Percentiles rank a stretch among this genome's conserved stretches.
Evolutionary conservation across 805 yeast species (phyloP).

Genomic region (Lipomyces sp.): DNA sequence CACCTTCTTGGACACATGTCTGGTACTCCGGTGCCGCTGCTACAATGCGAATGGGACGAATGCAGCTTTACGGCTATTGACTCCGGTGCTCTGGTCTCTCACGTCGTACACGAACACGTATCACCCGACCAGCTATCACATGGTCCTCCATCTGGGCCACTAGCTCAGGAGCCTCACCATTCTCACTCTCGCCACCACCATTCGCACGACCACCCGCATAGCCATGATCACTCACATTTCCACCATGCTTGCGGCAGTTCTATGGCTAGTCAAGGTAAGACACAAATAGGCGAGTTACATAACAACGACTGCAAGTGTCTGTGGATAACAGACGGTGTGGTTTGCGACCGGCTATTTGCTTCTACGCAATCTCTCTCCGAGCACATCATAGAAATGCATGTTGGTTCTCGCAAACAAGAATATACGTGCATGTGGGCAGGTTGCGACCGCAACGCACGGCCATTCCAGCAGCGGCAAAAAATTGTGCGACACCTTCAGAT

Average conservation of each 20-base stretch:
- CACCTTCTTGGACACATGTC: conserved; percentile 20
- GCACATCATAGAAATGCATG: conserved; percentile 66
- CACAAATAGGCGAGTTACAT: neutral
- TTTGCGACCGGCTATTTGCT: conserved; percentile 52
- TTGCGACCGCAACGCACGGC: conserved; percentile 61
- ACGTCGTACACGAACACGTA: conserved; percentile 52
- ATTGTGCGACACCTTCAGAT: conserved; percentile 79
- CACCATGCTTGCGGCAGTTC: too few relatives aligned
- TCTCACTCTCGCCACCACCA: conserved; percentile 1
- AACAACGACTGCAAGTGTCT: conserved; percentile 19
- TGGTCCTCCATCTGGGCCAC: neutral
- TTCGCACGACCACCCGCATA: conserved; percentile 5
- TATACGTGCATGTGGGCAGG: conserved; percentile 77
- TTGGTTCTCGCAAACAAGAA: conserved; percentile 66
- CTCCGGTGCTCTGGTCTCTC: conserved; percentile 54
- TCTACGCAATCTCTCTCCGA: conserved; percentile 61
- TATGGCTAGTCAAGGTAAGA: too few relatives aligned
- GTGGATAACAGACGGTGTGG: conserved; percentile 27
- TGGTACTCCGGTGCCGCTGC: conserved; percentile 12
- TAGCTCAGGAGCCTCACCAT: neutral
- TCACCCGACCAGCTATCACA: conserved; percentile 1
- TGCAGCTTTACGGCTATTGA: conserved; percentile 60
- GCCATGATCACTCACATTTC: neutral
- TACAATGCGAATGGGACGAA: conserved; percentile 70
- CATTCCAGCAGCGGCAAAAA: conserved; percentile 81